Conservation (phyloP, 352 stramenopile species). For the Saprolegnia diclina region DNA sequence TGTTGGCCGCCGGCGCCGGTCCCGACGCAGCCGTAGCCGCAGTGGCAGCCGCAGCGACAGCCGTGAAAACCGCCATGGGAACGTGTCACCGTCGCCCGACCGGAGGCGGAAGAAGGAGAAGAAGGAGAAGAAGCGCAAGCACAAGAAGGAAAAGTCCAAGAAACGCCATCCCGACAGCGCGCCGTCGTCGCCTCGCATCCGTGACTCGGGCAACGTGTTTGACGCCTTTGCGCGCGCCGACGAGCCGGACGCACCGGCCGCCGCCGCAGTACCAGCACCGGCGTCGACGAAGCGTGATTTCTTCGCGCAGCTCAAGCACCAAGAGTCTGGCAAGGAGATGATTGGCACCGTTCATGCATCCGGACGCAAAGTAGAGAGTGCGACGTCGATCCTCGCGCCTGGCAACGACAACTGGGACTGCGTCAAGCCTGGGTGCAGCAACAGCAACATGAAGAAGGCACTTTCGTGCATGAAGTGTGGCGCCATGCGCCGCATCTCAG, state of each 20-base stretch:
- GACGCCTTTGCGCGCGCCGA: no score
- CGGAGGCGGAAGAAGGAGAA: background rate
- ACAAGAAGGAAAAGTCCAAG: constrained; percentile 4
- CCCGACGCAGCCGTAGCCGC: background rate
- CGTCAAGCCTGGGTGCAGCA: constrained; percentile 16
- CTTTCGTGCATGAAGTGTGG: constrained; percentile 20
- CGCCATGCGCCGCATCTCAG: constrained; percentile 21
- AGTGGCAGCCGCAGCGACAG: background rate
- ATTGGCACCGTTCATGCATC: constrained; percentile 18
- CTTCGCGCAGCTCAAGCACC: constrained; percentile 23
- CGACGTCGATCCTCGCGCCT: background rate
- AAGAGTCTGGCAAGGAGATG: constrained; percentile 14
- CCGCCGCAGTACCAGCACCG: background rate
- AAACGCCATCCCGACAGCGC: background rate
- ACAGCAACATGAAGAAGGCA: constrained; percentile 27
- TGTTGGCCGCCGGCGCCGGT: background rate
- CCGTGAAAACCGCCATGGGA: constrained; percentile 4
- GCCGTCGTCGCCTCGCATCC: no score
- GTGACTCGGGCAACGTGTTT: no score
- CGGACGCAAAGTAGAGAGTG: constrained; percentile 13
- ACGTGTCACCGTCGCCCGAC: background rate
- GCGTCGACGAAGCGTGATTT: constrained; percentile 8
- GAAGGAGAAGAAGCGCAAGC: constrained; percentile 5
- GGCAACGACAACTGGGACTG: constrained; percentile 23
- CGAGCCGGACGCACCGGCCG: no score